Percentiles rank a stretch among this genome's conserved stretches.
These are phyloP conservation scores for Scenedesmus sp. DNA, from an alignment of 163 green algal species.

Conservation along the genomic window DNA sequence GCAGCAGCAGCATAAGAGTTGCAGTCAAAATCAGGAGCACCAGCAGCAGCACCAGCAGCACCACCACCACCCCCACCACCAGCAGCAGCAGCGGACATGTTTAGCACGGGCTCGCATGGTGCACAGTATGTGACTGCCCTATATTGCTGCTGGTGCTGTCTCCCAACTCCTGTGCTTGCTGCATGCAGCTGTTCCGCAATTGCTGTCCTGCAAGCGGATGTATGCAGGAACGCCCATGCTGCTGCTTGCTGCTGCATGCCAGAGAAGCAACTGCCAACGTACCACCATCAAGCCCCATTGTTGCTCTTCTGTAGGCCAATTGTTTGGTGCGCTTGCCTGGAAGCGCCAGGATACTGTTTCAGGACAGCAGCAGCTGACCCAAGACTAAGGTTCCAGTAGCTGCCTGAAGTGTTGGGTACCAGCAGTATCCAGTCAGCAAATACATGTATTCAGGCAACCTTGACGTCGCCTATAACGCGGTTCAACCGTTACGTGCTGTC, in stretches of 20 bases:
- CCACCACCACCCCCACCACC: no score
- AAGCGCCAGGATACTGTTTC: neutral
- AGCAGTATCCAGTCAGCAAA: neutral
- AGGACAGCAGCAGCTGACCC: neutral
- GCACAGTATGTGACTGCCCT: no score
- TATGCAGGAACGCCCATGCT: neutral
- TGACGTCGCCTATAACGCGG: neutral
- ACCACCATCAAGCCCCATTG: conserved; percentile 48
- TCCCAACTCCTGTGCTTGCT: no score
- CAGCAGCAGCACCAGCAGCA: no score
- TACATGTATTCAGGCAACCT: neutral
- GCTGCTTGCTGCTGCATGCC: neutral
- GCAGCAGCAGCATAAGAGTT: no score
- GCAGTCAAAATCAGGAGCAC: no score
- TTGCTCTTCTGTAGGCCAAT: neutral
- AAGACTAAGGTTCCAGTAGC: neutral
- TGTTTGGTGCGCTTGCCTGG: neutral
- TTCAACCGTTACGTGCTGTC: neutral
- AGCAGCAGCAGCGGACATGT: no score
- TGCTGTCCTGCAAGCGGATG: neutral
- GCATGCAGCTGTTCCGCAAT: no score
- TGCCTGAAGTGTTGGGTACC: neutral
- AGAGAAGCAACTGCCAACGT: neutral
- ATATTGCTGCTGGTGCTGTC: no score
- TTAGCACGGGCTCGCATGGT: no score